Conservation (phyloP, 1,284 basidiomycete genomes). For the Ceratobasidium sp. region DNA sequence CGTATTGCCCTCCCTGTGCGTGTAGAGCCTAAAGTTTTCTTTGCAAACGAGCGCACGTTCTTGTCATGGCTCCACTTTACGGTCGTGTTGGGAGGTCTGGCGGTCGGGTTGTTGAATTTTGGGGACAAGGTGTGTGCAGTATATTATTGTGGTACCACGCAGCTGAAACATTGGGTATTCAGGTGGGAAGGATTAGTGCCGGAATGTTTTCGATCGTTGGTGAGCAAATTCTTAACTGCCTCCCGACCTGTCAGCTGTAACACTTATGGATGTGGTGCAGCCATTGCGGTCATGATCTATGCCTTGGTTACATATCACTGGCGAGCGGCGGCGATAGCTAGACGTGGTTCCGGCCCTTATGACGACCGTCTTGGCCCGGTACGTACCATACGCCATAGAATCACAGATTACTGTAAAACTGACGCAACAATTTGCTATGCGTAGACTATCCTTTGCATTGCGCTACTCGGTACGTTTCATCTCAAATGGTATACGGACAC, state of each 20-base stretch:
- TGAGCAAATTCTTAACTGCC: constrained; percentile 52
- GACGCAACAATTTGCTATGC: constrained; percentile 38
- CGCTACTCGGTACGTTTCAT: constrained; percentile 73
- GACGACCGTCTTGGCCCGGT: constrained; percentile 92
- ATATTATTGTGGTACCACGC: not conserved
- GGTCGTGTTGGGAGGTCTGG: constrained; percentile 89
- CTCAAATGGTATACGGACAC: not conserved
- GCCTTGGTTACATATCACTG: constrained; percentile 96
- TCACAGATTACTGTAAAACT: constrained; percentile 37
- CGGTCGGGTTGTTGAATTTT: constrained; percentile 97
- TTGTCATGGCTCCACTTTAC: constrained; percentile 97
- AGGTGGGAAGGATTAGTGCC: constrained; percentile 91
- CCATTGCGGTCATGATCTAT: constrained; percentile 96
- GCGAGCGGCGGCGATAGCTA: constrained; percentile 91
- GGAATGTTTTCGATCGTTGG: constrained; percentile 92
- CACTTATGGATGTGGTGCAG: constrained; percentile 53
- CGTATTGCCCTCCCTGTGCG: constrained; percentile 94
- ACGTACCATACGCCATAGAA: constrained; percentile 50
- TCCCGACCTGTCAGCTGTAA: not conserved
- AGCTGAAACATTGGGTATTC: constrained; percentile 10
- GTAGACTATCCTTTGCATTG: constrained; percentile 85
- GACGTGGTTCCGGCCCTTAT: constrained; percentile 92
- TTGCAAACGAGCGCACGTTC: constrained; percentile 92
- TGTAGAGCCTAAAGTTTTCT: constrained; percentile 93
- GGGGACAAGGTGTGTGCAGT: constrained; percentile 78